Percentiles rank a stretch among this genome's conserved stretches.
Evolutionary conservation across 176 grass and related monocot genomes (phyloP).

Genomic region (Panicum miliaceum): DNA sequence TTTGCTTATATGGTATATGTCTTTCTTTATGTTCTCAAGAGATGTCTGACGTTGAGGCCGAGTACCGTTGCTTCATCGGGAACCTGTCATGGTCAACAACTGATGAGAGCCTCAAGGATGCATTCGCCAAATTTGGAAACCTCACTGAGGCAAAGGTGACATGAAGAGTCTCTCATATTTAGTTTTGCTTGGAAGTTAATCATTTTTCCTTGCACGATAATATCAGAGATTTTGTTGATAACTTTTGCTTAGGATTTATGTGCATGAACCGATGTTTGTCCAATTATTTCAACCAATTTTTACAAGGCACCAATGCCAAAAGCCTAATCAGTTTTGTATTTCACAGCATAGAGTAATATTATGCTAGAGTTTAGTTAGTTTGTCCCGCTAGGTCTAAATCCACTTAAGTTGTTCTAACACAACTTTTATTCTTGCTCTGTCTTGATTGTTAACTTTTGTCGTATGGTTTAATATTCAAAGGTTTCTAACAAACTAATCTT

Average conservation of each 20-base stretch:
- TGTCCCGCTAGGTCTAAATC: neutral
- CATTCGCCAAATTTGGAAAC: constrained; percentile 77
- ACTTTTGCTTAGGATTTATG: neutral
- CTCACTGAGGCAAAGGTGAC: constrained; percentile 88
- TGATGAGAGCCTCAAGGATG: constrained; percentile 72
- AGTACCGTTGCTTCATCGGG: constrained; percentile 94
- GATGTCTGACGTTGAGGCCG: constrained; percentile 62
- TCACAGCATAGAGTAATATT: neutral
- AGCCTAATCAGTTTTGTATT: neutral
- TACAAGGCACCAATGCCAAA: neutral
- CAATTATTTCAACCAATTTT: neutral
- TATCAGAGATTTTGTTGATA: neutral
- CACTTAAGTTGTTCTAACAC: neutral
- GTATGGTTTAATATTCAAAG: neutral
- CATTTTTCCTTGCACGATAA: neutral
- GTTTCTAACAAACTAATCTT: neutral
- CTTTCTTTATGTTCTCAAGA: constrained; percentile 15
- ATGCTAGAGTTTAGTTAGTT: neutral
- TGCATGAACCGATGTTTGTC: neutral
- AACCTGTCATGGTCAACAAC: constrained; percentile 90
- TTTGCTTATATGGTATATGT: neutral
- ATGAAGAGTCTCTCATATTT: neutral
- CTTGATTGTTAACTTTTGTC: neutral
- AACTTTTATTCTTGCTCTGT: neutral
- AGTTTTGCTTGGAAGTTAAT: neutral